Evolutionary conservation across 345 rosid genomes (phyloP), one percentile per base, ranked within the genome.

Genomic region (Eutrema heterophyllum): DNA sequence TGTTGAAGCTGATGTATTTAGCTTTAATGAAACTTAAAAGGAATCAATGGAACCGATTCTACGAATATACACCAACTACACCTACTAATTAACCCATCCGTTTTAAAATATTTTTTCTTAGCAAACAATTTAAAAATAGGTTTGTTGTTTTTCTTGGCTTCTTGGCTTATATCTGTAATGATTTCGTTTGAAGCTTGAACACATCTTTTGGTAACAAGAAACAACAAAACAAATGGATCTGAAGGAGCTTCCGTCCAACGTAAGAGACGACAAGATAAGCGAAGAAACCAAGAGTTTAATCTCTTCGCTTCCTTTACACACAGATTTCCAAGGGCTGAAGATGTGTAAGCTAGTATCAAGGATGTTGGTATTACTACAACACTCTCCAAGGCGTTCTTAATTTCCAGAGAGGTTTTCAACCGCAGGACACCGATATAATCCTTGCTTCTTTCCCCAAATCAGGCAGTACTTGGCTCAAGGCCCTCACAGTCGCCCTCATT

Each of bases 291-390:
- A 57, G 29, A 44, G 4, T 16, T 16, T 57, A 56, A 45, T 70
- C 55, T 58, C 58, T 32, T 58, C 49, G 6, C 74, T 71, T 45
- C 58, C 67, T 46, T 21, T 14, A 6, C 4, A 59, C 8, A 4
- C 33, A 27, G 36, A 59, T 60, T 4, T 0, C 38, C 2, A 5
- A 14, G 59, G 48, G 16, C 27, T 0, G 14, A 49, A 51, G 59
- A 36, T 60, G 9, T 39, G 51, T 6, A 36, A 14, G n/a, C n/a
- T n/a, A n/a, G 38, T 71, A 71, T 38, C 82, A 85, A 5, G 89
- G 87, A 2, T 83, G 80, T 39, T 85, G 89, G 91, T 74, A 77
- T 67, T 1, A 66, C 8, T 43, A 68, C 6, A 76, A 82, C 45
- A 55, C 69, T 46, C 71, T 85, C 4, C 73, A 75, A 70, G 84